These are phyloP conservation scores for Pyrenula aspistea DNA, from an alignment of 495 filamentous ascomycete species.

Conservation along the genomic window DNA sequence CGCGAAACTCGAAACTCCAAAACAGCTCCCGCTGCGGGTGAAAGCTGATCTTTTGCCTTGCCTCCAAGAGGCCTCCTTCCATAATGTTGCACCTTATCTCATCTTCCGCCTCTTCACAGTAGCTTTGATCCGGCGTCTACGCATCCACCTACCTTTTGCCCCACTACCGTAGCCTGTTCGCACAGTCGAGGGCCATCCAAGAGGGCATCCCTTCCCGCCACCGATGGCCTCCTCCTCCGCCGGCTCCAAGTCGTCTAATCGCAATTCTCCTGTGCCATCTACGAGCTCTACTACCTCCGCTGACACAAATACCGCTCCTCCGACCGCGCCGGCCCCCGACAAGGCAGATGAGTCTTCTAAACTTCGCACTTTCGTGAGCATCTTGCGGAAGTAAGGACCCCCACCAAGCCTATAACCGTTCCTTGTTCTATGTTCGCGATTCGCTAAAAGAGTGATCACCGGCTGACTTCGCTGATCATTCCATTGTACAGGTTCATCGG, in stretches of 20 bases:
- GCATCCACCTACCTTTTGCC: no score
- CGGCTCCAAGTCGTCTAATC: background rate
- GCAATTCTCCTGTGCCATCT: constrained; percentile 14
- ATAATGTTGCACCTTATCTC: no score
- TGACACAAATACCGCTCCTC: constrained; percentile 14
- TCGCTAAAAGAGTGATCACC: background rate
- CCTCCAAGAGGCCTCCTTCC: no score
- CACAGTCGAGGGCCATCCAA: background rate
- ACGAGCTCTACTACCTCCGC: constrained; percentile 12
- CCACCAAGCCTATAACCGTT: background rate
- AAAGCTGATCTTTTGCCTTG: no score
- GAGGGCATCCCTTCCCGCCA: background rate
- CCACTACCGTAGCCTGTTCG: background rate
- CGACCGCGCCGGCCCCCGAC: constrained; percentile 30
- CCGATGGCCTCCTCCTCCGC: background rate
- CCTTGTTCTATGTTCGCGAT: background rate
- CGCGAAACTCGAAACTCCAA: no score
- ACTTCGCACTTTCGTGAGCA: constrained; percentile 70
- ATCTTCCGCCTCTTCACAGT: no score
- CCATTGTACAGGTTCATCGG: constrained; percentile 62
- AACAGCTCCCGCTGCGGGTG: no score
- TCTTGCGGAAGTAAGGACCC: constrained; percentile 60
- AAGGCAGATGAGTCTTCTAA: constrained; percentile 75
- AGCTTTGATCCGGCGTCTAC: no score
- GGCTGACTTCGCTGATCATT: constrained; percentile 13